Percentiles rank a stretch among this genome's conserved stretches.
Evolutionary conservation across 75 land plant species (phyloP).

Genomic region (Sequoiadendron giganteum): DNA sequence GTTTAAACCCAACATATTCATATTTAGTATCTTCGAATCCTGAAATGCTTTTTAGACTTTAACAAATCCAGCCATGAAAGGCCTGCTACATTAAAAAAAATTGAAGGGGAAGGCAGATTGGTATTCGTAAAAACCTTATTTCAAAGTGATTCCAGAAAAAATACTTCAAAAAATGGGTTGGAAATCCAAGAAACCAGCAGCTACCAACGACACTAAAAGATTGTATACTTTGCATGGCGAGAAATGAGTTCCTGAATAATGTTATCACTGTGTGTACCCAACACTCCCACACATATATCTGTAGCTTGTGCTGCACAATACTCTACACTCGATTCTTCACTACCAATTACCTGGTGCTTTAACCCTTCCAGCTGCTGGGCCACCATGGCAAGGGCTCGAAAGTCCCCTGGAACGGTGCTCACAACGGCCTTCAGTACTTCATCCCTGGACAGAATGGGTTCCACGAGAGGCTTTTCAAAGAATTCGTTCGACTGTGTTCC

Average conservation of each 20-base stretch:
- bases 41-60: too few relatives aligned
- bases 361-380: background rate
- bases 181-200: too few relatives aligned
- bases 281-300: conserved; percentile 13
- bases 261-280: background rate
- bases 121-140: too few relatives aligned
- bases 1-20: too few relatives aligned
- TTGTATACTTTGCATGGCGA: background rate
- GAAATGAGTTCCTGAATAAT: background rate
- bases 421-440: conserved; percentile 11
- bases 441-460: background rate
- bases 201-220: background rate
- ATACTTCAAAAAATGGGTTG: too few relatives aligned
- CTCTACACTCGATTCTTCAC: background rate
- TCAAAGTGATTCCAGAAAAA: too few relatives aligned
- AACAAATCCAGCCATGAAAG: too few relatives aligned
- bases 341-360: background rate
- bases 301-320: background rate
- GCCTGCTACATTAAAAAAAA: too few relatives aligned
- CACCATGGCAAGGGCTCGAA: background rate
- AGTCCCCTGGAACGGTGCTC: conserved; percentile 8
- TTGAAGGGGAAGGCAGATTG: too few relatives aligned
- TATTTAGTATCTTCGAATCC: too few relatives aligned
- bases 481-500: background rate
- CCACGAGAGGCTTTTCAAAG: background rate